phyloP scores from a whole-genome alignment of 2,329 filamentous ascomycete species.

The Ceratocystis papillata region DNA sequence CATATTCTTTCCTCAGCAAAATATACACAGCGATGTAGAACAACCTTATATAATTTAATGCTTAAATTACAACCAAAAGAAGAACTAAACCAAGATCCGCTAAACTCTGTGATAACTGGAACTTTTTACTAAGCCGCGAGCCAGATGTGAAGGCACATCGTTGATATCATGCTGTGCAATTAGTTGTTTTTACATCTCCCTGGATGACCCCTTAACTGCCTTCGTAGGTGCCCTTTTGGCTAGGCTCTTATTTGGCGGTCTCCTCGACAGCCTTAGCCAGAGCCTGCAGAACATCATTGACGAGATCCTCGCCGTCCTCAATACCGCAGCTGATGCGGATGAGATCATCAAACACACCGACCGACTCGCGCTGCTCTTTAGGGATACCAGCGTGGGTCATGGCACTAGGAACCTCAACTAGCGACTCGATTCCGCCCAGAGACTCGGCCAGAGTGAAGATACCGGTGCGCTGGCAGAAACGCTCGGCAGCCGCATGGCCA shows the following conservation, averaged over 20 bases:
- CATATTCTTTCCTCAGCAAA: neutral
- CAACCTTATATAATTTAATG: neutral
- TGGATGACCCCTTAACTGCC: no score
- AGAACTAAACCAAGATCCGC: constrained; percentile 7
- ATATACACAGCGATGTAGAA: neutral
- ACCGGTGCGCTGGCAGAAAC: constrained; percentile 80
- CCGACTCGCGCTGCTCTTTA: constrained; percentile 75
- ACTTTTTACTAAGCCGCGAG: constrained; percentile 23
- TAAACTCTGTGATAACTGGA: constrained; percentile 2
- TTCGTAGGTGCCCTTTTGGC: no score
- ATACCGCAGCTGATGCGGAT: constrained; percentile 89
- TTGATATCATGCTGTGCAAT: no score
- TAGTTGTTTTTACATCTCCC: no score
- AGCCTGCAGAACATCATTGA: constrained; percentile 70
- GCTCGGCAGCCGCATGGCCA: constrained; percentile 72
- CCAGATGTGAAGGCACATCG: neutral
- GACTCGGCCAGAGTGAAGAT: constrained; percentile 92
- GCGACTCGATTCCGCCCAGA: constrained; percentile 80
- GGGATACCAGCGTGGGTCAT: constrained; percentile 99
- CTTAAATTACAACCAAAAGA: neutral
- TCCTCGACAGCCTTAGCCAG: constrained; percentile 58
- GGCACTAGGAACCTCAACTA: constrained; percentile 82
- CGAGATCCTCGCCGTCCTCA: constrained; percentile 78
- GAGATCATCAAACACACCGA: constrained; percentile 89
- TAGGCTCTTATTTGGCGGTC: constrained; percentile 21